phyloP scores from a whole-genome alignment of 495 filamentous ascomycete species.

The Saxophila tyrrhenica region DNA sequence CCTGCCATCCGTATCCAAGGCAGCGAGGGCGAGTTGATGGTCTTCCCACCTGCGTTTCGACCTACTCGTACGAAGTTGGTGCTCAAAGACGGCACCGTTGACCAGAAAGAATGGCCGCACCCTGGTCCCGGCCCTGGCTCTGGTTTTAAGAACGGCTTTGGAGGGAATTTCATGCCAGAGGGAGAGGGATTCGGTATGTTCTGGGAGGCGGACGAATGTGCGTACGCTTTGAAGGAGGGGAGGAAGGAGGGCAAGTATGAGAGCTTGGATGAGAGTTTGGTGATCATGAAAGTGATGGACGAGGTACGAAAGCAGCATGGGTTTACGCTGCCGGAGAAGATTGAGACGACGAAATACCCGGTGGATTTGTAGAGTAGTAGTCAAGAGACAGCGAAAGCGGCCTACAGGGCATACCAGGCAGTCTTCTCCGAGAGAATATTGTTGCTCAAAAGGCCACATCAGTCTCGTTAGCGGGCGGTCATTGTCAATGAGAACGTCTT shows the following conservation, averaged over 20 bases:
- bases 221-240: conserved; percentile 70
- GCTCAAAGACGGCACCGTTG: conserved; percentile 28
- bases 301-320: conserved; percentile 67
- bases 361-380: conserved; percentile 15
- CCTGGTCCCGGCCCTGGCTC: conserved; percentile 18
- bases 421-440: too few relatives aligned
- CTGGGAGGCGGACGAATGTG: conserved; percentile 90
- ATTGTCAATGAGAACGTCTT: too few relatives aligned
- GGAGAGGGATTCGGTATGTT: conserved; percentile 70
- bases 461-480: too few relatives aligned
- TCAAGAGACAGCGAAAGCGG: too few relatives aligned
- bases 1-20: conserved; percentile 76
- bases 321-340: conserved; percentile 66
- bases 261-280: conserved; percentile 71
- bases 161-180: conserved; percentile 7
- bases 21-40: conserved; percentile 74
- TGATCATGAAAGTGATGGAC: conserved; percentile 94
- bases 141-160: conserved; percentile 25
- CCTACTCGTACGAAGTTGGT: conserved; percentile 55
- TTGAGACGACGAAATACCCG: conserved; percentile 63
- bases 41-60: conserved; percentile 60
- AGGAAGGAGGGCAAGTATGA: conserved; percentile 64
- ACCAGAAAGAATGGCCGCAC: conserved; percentile 26
- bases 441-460: too few relatives aligned
- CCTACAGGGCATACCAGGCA: too few relatives aligned